Evolutionary conservation across 768 basidiomycete genomes (phyloP).

Genomic region (Omphalotus guepiniiformis): DNA sequence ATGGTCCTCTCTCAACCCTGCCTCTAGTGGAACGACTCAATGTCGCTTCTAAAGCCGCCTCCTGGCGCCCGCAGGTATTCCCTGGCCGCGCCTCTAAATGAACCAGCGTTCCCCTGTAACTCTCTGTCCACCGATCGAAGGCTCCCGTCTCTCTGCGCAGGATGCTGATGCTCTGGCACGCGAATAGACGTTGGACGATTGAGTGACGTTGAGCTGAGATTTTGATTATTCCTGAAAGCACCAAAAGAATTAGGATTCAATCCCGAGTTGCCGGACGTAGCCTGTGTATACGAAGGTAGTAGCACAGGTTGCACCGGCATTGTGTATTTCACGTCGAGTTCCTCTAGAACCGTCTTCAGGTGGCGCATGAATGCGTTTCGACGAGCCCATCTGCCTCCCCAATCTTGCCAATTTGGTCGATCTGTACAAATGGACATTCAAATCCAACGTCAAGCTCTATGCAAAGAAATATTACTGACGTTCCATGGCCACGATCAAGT

Average conservation of each 20-base stretch:
- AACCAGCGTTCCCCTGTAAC: conserved; percentile 24
- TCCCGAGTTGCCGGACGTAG: conserved; percentile 9
- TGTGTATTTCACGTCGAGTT: conserved; percentile 66
- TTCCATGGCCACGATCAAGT: conserved; percentile 65
- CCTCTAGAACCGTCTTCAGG: conserved; percentile 66
- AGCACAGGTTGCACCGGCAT: conserved; percentile 73
- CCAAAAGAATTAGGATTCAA: conserved; percentile 1
- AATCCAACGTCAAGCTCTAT: conserved; percentile 1
- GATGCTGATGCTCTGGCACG: not conserved
- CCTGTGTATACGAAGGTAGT: conserved; percentile 29
- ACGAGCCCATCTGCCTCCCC: conserved; percentile 76
- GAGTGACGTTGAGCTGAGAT: not conserved
- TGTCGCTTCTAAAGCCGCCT: not conserved
- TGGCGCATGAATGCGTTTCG: conserved; percentile 74
- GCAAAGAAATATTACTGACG: conserved; percentile 40
- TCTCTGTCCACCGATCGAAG: conserved; percentile 1
- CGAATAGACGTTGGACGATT: not conserved
- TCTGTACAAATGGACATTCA: conserved; percentile 38
- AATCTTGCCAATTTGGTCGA: conserved; percentile 83
- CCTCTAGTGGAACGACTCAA: too few relatives aligned
- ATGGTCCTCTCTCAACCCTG: too few relatives aligned
- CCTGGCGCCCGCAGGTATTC: conserved; percentile 5
- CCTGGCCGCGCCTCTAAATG: conserved; percentile 13
- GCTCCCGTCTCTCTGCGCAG: conserved; percentile 6
- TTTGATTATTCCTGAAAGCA: too few relatives aligned